These are phyloP conservation scores for Stachybotrys elegans DNA, from an alignment of 2,329 filamentous ascomycete genomes.

Conservation along the genomic window DNA sequence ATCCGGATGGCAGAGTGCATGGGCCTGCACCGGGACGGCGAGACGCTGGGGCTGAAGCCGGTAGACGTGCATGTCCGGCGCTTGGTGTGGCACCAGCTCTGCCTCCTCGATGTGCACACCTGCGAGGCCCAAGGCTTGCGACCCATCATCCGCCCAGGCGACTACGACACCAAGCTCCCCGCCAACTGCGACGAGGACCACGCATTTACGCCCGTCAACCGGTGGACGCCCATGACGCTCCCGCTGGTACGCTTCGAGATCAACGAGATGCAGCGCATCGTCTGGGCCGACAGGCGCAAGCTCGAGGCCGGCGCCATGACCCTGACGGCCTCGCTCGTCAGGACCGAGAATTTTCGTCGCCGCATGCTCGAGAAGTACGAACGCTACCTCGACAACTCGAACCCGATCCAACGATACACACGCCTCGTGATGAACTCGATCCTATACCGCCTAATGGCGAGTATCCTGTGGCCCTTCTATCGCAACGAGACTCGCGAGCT, in stretches of 20 bases:
- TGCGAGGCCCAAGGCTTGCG: conserved; percentile 70
- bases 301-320: conserved; percentile 57
- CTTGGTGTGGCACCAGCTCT: conserved; percentile 72
- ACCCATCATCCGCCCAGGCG: conserved; percentile 65
- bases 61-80: conserved; percentile 68
- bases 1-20: conserved; percentile 73
- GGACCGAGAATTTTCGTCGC: conserved; percentile 63
- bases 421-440: conserved; percentile 61
- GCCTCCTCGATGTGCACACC: conserved; percentile 69
- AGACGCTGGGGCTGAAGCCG: conserved; percentile 58
- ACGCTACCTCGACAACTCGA: conserved; percentile 52
- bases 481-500: conserved; percentile 38
- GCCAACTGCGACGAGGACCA: conserved; percentile 60
- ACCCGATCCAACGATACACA: conserved; percentile 59
- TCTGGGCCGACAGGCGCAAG: conserved; percentile 65
- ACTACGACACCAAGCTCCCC: conserved; percentile 70
- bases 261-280: conserved; percentile 65
- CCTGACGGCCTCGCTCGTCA: conserved; percentile 59
- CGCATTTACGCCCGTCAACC: conserved; percentile 34
- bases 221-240: conserved; percentile 65
- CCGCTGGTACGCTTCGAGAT: conserved; percentile 66
- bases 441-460: conserved; percentile 58
- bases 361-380: conserved; percentile 63
- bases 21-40: conserved; percentile 68
- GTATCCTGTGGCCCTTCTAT: conserved; percentile 65